Base-by-base conservation (phyloP, 495 filamentous ascomycete species). In the Poronia punctata region DNA sequence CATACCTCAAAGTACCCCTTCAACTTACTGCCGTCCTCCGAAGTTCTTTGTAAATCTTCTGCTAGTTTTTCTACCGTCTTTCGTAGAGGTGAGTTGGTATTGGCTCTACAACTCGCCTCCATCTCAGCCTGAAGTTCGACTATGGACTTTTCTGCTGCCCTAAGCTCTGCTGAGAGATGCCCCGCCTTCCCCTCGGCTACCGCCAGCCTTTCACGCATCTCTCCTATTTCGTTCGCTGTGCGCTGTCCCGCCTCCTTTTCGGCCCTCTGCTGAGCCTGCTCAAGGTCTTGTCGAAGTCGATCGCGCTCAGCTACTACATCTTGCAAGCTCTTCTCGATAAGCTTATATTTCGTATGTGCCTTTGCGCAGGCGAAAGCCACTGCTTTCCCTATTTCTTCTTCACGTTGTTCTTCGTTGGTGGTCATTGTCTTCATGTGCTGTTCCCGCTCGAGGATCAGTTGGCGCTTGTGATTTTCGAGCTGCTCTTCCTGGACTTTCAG, bases 81-180 rank as follows among this genome's bases (percentile, higher is more conserved):
- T 29, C 50, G 35, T 24, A 62, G 37, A 7, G 49, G 49, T 18
- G 53, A 32, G 11, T 56, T 48, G 9, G 30, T 35, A 16, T 43
- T 42, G 31, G 56, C 45, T 11, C 37, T 38, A n/a, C 47, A 46
- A 49, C 55, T 55, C 26, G 40, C 34, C 35, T 61, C 47, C 21
- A 59, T 35, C 5, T 22, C 45, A 15, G 28, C 38, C 39, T 31
- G 43, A 37, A 58, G 35, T 31, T 17, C 26, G 12, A 38, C 38
- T 24, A 45, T 34, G 27, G 28, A 21, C 18, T 53, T 31, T 28
- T 46, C 40, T 8, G 44, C 39, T 50, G 32, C 32, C 12, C 47
- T 38, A 4, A 54, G 11, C 30, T 40, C 35, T 30, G 29, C 17
- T 24, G 32, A 43, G 11, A 52, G 6, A 23, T 36, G 10, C 12